phyloP scores from a whole-genome alignment of 768 basidiomycete genomes.

The Melanogaster broomeanus region DNA sequence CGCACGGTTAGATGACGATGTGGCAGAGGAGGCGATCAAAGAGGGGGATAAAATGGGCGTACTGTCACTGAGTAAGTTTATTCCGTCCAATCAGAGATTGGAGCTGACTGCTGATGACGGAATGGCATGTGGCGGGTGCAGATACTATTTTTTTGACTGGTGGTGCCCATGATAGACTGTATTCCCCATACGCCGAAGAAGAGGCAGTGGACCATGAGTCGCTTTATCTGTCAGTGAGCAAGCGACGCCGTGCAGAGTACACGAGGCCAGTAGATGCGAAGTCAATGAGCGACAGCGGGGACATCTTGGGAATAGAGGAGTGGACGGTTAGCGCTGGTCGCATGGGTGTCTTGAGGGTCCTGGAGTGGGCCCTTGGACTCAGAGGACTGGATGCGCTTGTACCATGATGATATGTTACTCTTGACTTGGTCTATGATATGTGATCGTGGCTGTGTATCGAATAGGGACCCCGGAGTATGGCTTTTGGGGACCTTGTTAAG shows the following conservation, averaged over 20 bases:
- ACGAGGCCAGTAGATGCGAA: constrained; percentile 15
- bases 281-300: constrained; percentile 6
- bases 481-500: constrained; percentile 7
- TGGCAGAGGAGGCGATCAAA: constrained; percentile 38
- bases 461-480: constrained; percentile 2
- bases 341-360: not conserved
- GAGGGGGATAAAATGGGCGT: constrained; percentile 54
- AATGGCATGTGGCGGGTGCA: not conserved
- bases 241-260: constrained; percentile 35
- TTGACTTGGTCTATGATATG: too few relatives aligned
- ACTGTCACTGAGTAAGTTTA: constrained; percentile 43
- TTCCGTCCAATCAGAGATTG: constrained; percentile 2
- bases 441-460: not conserved
- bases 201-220: constrained; percentile 40
- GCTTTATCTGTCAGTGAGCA: constrained; percentile 34
- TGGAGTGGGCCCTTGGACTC: constrained; percentile 1
- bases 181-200: constrained; percentile 38
- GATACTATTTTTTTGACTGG: constrained; percentile 1
- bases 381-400: not conserved
- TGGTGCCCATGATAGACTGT: constrained; percentile 18
- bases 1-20: constrained; percentile 34
- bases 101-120: not conserved
- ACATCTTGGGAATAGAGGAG: not conserved
- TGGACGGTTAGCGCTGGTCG: not conserved
- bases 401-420: not conserved